These are phyloP conservation scores for Oryza nivara DNA, from an alignment of 176 grass and related monocot genomes.

Conservation along the genomic window DNA sequence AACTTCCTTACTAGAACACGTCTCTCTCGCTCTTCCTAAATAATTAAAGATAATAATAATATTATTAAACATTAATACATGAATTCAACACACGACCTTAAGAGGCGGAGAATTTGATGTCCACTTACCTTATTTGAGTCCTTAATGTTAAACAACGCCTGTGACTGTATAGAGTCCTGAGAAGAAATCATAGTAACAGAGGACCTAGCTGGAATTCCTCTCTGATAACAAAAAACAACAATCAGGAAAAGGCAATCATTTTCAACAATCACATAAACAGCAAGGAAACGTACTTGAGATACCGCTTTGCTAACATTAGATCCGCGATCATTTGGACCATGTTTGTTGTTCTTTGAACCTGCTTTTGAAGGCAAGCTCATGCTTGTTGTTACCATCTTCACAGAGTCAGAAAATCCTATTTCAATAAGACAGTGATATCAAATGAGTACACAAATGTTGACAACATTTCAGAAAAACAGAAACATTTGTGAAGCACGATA, in stretches of 20 bases:
- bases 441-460: slow-evolving; percentile 32
- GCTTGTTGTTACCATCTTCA: slow-evolving; percentile 65
- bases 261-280: slow-evolving; percentile 29
- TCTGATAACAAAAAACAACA: slow-evolving; percentile 46
- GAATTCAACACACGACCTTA: background rate
- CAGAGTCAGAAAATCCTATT: slow-evolving; percentile 73
- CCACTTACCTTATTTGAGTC: slow-evolving; percentile 90
- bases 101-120: background rate
- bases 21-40: slow-evolving; percentile 93
- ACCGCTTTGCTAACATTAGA: slow-evolving; percentile 68
- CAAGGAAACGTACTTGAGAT: slow-evolving; percentile 56
- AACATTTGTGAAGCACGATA: slow-evolving; percentile 20
- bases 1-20: slow-evolving; percentile 78
- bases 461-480: slow-evolving; percentile 19
- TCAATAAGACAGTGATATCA: slow-evolving; percentile 28
- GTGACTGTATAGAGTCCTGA: slow-evolving; percentile 81
- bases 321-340: slow-evolving; percentile 62
- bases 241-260: slow-evolving; percentile 23
- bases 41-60: slow-evolving; percentile 40
- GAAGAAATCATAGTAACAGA: slow-evolving; percentile 67
- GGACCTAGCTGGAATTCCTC: slow-evolving; percentile 70
- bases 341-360: slow-evolving; percentile 70
- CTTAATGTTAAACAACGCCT: slow-evolving; percentile 91
- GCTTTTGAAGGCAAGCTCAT: slow-evolving; percentile 71
- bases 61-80: slow-evolving; percentile 32